These are phyloP conservation scores for Eleusine indica DNA, from an alignment of 176 grass and related monocot species.

Conservation along the genomic window DNA sequence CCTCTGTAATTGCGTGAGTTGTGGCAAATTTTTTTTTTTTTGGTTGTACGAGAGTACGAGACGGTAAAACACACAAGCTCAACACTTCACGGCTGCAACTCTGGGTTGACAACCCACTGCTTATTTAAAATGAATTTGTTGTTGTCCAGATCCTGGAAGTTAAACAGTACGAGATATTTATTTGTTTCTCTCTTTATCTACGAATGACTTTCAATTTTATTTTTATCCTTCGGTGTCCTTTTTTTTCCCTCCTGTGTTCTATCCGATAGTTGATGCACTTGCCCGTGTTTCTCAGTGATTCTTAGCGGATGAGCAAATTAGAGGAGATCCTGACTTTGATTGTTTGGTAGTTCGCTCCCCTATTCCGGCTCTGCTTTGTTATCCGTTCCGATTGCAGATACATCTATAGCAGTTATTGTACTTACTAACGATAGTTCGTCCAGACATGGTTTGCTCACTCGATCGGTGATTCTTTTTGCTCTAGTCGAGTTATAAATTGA, in stretches of 20 bases:
- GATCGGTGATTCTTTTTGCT: not conserved
- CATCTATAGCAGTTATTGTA: not conserved
- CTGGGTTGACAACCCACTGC: not conserved
- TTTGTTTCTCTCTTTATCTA: not conserved
- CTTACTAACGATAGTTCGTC: not conserved
- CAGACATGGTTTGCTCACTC: not conserved
- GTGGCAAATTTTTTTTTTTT: not conserved
- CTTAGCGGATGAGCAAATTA: not conserved
- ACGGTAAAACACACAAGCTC: not conserved
- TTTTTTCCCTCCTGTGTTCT: not conserved
- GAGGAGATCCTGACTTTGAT: not conserved
- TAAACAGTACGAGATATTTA: not conserved
- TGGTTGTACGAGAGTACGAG: not conserved
- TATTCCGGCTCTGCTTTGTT: not conserved
- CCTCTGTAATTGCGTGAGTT: not conserved
- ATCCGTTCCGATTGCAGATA: not conserved
- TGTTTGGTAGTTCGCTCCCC: not conserved
- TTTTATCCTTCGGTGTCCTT: not conserved
- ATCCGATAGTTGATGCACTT: not conserved
- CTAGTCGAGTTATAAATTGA: too few relatives aligned
- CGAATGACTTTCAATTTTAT: not conserved
- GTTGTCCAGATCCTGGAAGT: not conserved
- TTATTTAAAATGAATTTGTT: constrained; percentile 1
- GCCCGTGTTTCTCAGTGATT: not conserved
- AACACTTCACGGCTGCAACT: not conserved